Base-by-base conservation (phyloP, 441 rosid species). In the Adansonia gregorii region DNA sequence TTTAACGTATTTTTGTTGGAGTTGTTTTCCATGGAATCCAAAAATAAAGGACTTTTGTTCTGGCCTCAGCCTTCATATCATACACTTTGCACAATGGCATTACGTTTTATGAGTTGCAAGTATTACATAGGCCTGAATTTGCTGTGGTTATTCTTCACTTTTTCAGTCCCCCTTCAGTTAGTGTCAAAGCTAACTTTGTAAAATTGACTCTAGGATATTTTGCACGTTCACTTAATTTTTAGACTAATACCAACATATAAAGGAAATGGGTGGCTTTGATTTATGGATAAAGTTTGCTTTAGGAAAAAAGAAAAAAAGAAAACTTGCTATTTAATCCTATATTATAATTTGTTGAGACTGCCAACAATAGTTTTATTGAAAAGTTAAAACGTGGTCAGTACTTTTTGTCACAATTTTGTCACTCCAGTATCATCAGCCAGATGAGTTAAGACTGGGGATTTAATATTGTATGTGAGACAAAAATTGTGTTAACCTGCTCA, bases 91-190 rank as follows among this genome's bases (percentile, higher is more conserved):
- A 11, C 7, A 27, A 70, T 49, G 59, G 59, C 73, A 49, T 45
- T 20, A 14, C 59, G 27, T 69, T 49, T 69, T 49, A 69, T 67
- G 17, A 67, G 56, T 67, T 67, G 39, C 56, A 46, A 20, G 72
- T 46, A 8, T 46, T 67, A 9, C 20, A 4, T 67, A 6, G 55
- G 35, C 46, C 35, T 20, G 72, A 45, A 55, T 31, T 67, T 67
- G 52, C 55, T 64, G 15, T 64, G 45, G 43, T 46, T 20, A 6
- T 46, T 12, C 41, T 69, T 46, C 8, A 46, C 55, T 67, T 15
- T 19, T 12, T 63, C 4, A 14, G 39, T 24, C 59, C 1, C 2
- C n/a, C 12, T 14, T 51, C 43, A 49, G 59, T 8, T 24, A 6
- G 59, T 15, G 8, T 69, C 1, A 5, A 11, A 27, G 56, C 22